phyloP scores from a whole-genome alignment of 176 grass and related monocot genomes.

The Paspalum vaginatum region DNA sequence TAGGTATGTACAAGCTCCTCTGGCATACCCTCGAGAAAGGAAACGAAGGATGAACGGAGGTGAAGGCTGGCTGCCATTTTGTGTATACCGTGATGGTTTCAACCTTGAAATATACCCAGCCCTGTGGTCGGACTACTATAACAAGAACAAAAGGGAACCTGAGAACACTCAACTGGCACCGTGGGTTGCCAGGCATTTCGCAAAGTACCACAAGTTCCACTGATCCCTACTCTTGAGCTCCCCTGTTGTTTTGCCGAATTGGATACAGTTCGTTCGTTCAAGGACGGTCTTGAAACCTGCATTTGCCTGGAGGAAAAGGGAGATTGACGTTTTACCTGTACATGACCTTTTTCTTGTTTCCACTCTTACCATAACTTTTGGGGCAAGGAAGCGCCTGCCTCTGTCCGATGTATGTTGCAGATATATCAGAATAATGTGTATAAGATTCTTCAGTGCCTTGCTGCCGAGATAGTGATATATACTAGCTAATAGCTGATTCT shows the following conservation, averaged over 20 bases:
- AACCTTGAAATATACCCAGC: conserved; percentile 69
- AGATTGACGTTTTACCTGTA: conserved; percentile 51
- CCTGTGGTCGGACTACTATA: conserved; percentile 90
- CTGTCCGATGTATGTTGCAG: conserved; percentile 47
- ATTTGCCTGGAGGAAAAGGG: conserved; percentile 32
- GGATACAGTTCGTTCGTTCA: conserved; percentile 26
- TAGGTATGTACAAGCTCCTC: conserved; percentile 90
- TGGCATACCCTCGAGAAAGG: conserved; percentile 90
- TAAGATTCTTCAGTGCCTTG: conserved; percentile 49
- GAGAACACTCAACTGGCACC: conserved; percentile 91
- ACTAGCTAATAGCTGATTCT: not conserved
- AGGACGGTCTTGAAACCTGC: conserved; percentile 28
- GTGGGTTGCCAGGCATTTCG: conserved; percentile 89
- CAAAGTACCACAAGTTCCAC: conserved; percentile 50
- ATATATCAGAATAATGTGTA: conserved; percentile 48
- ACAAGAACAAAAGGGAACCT: conserved; percentile 74
- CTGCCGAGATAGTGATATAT: conserved; percentile 46
- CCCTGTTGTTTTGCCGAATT: conserved; percentile 24
- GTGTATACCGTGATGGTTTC: conserved; percentile 80
- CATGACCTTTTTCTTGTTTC: conserved; percentile 44
- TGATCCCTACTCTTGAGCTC: conserved; percentile 24
- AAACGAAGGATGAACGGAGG: conserved; percentile 67
- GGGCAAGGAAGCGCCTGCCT: conserved; percentile 45
- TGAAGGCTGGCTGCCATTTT: conserved; percentile 85
- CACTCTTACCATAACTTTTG: conserved; percentile 36